Evolutionary conservation across 805 yeast genomes (phyloP), one percentile per base, ranked within the genome.

Genomic region (Saturnispora mendoncae): DNA sequence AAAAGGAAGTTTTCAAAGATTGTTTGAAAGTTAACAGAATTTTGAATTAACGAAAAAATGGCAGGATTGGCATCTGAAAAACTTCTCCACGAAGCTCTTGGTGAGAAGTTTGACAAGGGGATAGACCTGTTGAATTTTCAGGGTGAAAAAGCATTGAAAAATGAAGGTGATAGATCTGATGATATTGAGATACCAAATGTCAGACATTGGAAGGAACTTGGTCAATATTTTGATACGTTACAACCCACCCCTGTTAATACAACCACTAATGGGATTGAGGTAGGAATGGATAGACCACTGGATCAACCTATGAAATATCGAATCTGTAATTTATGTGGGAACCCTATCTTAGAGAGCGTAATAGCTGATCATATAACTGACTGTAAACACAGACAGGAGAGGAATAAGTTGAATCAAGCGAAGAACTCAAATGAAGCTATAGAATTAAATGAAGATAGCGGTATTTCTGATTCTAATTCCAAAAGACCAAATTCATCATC

Each of bases 291-390:
- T 18, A 58, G 58, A 36, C 74, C 74, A 3, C 53, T 72, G 18
- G 52, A 52, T 12, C 57, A 58, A 10, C 65, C 67, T 1, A 35
- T 69, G 4, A 61, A 62, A 24, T 72, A 72, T 46, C 55, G 72
- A 30, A 64, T 69, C 36, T 72, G 78, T 52, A 70, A 67, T 39
- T 55, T 56, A 38, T 72, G 78, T 50, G 62, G 62, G 33, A 60
- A 66, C 39, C 78, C 78, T 2, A 59, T 72, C 1, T 49, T 71
- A 18, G 64, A 59, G 26, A 46, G 55, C 2, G 54, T 58, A 43
- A 45, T 72, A 20, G 57, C 59, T 1, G 55, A 53, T 17, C 78
- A 73, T 52, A 56, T 72, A 10, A 51, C 48, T 13, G 42, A 41
- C 29, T 73, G 78, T 49, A 51, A 61, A 46, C 51, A 63, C 60